Evolutionary conservation across 495 filamentous ascomycete species (phyloP).

Genomic region (Aspergillus diversus): DNA sequence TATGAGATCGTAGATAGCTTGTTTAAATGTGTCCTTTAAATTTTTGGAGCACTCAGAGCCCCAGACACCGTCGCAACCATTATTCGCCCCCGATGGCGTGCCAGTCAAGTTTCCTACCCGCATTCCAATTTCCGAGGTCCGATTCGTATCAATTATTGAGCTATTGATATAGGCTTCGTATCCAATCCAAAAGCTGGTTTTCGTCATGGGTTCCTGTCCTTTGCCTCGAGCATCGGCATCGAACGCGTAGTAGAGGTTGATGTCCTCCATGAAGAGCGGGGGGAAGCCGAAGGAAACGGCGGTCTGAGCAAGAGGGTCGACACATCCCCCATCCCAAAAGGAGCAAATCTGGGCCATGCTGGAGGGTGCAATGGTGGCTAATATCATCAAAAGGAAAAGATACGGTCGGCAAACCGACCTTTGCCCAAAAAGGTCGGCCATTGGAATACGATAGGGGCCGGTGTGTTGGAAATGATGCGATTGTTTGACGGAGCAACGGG

Average conservation of each 20-base stretch:
- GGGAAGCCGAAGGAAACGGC: conserved; percentile 41
- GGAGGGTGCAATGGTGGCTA: conserved; percentile 27
- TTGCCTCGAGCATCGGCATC: conserved; percentile 40
- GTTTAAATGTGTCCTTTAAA: conserved; percentile 35
- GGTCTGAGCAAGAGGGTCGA: conserved; percentile 49
- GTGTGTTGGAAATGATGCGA: conserved; percentile 14
- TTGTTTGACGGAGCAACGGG: conserved; percentile 29
- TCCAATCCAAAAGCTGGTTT: conserved; percentile 46
- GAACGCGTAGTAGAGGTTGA: conserved; percentile 47
- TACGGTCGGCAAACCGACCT: conserved; percentile 26
- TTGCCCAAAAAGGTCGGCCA: conserved; percentile 25
- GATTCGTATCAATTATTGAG: conserved; percentile 39
- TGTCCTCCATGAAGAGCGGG: conserved; percentile 42
- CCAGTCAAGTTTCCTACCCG: conserved; percentile 48
- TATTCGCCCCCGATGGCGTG: conserved; percentile 38
- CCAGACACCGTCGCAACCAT: conserved; percentile 51
- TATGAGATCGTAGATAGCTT: conserved; percentile 35
- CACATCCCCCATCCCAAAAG: conserved; percentile 45
- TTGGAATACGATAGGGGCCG: conserved; percentile 20
- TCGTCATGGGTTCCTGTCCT: conserved; percentile 44
- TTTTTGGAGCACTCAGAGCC: conserved; percentile 39
- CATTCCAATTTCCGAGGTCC: conserved; percentile 45
- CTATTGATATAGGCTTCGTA: conserved; percentile 41
- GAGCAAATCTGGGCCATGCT: conserved; percentile 40
- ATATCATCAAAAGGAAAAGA: conserved; percentile 23